Evolutionary conservation across 192 early-diverging fungal genomes (phyloP), one percentile per base, ranked within the genome.

Genomic region (Dimargaris xerosporica): DNA sequence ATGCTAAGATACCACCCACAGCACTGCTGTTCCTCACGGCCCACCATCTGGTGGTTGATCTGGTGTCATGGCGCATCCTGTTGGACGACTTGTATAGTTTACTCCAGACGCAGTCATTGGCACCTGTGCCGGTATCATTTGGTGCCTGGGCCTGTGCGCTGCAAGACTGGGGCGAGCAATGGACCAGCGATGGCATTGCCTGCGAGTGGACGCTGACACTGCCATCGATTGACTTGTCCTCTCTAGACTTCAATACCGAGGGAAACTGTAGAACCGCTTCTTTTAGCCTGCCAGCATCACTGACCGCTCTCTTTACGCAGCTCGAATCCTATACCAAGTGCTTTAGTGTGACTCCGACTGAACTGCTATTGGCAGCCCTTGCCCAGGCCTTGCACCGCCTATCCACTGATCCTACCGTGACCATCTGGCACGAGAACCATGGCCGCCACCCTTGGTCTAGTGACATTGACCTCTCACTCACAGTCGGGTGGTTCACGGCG

Each of bases 61-160:
- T 59, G 2, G 31, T 59, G 16, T 59, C 56, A 1, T 59, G 56
- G 56, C 41, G 31, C 2, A 39, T 59, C 1, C 29, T 59, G 39
- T 23, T 59, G 34, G 30, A 31, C 19, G 56, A 59, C 41, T 23
- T 59, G 29, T 13, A 66, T 28, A 61, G 29, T 15, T 23, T 71
- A 5, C n/a, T 60, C 39, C 17, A 21, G 19, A 60, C 52, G 19
- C 1, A 60, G 19, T 17, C 64, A 4, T 23, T 69, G 29, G 55
- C 63, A 0, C 19, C 54, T 21, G 59, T 3, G 46, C 45, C 65
- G 21, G 44, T 47, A 4, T 61, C 67, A 0, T 69, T 67, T 55
- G 64, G 50, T 50, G 11, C 0, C 10, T 69, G 67, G 67, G 43
- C 62, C n/a, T 7, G 5, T 5, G 11, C 7, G 13, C n/a, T 51